Evolutionary conservation across 768 basidiomycete species (phyloP).

Genomic region (Cystobasidium tubakii): DNA sequence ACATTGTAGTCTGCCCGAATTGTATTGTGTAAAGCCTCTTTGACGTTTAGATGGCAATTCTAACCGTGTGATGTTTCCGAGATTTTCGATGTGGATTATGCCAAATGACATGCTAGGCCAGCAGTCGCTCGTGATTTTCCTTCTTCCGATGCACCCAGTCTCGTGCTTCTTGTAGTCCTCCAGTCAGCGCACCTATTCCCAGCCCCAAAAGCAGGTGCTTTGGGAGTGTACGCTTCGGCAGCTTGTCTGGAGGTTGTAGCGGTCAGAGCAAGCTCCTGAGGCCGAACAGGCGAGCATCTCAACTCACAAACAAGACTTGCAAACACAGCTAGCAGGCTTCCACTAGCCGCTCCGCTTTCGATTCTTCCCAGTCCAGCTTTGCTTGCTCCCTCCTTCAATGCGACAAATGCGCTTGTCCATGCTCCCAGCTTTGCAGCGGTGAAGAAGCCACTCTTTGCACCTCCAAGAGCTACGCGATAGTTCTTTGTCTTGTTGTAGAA

Average conservation of each 20-base stretch:
- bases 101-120: too few species aligned
- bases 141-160: conserved; percentile 1
- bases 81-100: too few species aligned
- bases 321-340: not conserved
- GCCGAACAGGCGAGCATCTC: not conserved
- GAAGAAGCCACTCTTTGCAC: conserved; percentile 22
- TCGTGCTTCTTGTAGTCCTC: conserved; percentile 28
- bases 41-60: not conserved
- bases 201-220: conserved; percentile 24
- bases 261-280: not conserved
- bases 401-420: conserved; percentile 35
- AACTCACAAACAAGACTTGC: conserved; percentile 15
- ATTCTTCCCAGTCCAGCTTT: not conserved
- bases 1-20: not conserved
- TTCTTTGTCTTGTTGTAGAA: conserved; percentile 95
- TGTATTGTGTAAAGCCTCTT: too few species aligned
- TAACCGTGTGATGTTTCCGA: too few species aligned
- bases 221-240: conserved; percentile 16
- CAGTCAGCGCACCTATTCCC: conserved; percentile 29
- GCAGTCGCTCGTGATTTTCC: not conserved
- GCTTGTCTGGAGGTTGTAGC: not conserved
- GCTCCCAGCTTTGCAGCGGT: conserved; percentile 23
- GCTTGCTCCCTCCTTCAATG: conserved; percentile 16
- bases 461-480: conserved; percentile 63
- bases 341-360: conserved; percentile 16